Conservation (phyloP, 257 asterid species). For the Linaria vulgaris region DNA sequence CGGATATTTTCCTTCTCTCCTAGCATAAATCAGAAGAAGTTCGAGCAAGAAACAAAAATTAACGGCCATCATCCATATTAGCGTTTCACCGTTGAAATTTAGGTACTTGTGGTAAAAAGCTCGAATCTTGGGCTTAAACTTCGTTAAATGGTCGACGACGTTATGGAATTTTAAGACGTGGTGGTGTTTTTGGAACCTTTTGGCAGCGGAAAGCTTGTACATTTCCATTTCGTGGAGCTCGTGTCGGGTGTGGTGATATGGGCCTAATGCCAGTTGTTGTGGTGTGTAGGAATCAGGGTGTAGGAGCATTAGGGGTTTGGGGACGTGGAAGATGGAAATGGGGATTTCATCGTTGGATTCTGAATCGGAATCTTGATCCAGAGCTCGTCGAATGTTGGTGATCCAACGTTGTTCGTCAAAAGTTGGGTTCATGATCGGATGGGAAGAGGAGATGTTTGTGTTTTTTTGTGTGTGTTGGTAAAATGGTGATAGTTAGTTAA, state of each 20-base stretch:
- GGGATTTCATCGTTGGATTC: constrained; percentile 25
- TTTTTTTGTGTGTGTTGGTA: not conserved
- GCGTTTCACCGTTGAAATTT: constrained; percentile 51
- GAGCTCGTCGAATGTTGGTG: constrained; percentile 55
- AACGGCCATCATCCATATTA: constrained; percentile 79
- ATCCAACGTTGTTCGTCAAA: constrained; percentile 68
- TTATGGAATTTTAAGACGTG: constrained; percentile 38
- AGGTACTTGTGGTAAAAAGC: constrained; percentile 59
- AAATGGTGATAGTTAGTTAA: constrained; percentile 15
- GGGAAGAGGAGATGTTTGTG: constrained; percentile 28
- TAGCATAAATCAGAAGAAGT: constrained; percentile 37
- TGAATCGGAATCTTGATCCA: constrained; percentile 49
- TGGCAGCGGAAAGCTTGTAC: constrained; percentile 58
- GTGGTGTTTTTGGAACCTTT: constrained; percentile 37
- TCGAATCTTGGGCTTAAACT: constrained; percentile 45
- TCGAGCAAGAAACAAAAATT: constrained; percentile 69
- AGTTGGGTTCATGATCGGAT: constrained; percentile 16
- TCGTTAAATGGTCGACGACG: constrained; percentile 44
- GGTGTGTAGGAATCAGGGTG: constrained; percentile 62
- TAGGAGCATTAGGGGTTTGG: constrained; percentile 41
- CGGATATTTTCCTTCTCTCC: constrained; percentile 17
- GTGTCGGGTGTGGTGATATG: constrained; percentile 60
- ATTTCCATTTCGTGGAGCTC: constrained; percentile 69
- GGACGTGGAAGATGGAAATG: constrained; percentile 59
- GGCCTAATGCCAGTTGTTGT: constrained; percentile 67